A percentile compares a stretch with the other conserved stretches of the same genome.
Evolutionary conservation across 768 basidiomycete species (phyloP).

Genomic region (Obba rivulosa): DNA sequence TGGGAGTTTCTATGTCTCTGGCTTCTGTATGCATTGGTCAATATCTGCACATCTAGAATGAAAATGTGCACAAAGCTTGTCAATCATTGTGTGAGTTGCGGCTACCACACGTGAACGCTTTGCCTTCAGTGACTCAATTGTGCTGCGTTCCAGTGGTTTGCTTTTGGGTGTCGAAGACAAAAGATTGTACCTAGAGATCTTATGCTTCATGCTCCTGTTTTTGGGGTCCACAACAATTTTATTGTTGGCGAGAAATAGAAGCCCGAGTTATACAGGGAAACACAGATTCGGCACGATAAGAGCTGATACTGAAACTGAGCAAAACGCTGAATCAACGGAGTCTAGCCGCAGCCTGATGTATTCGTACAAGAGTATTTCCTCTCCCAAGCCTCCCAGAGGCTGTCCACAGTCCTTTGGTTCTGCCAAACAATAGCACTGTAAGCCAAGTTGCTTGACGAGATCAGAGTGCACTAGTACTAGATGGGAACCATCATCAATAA

Average conservation of each 20-base stretch:
- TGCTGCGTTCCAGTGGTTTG: no score
- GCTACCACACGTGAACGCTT: no score
- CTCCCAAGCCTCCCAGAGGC: no score
- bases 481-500: constrained; percentile 5
- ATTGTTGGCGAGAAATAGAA: constrained; percentile 4
- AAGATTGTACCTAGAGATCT: neutral
- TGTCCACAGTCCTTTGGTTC: no score
- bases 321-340: neutral
- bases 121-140: no score
- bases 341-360: neutral
- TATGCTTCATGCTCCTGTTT: neutral
- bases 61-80: no score
- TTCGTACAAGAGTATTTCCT: neutral
- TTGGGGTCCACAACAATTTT: neutral
- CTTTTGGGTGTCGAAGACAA: neutral
- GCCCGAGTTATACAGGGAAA: constrained; percentile 2
- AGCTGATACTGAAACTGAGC: neutral
- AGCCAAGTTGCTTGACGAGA: neutral
- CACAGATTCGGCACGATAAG: constrained; percentile 3
- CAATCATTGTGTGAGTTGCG: no score
- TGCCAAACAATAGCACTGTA: no score
- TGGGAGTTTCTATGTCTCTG: no score
- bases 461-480: constrained; percentile 5
- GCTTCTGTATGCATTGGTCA: no score
- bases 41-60: no score